phyloP scores from a whole-genome alignment of 495 filamentous ascomycete species.

The Penicillium verhagenii region DNA sequence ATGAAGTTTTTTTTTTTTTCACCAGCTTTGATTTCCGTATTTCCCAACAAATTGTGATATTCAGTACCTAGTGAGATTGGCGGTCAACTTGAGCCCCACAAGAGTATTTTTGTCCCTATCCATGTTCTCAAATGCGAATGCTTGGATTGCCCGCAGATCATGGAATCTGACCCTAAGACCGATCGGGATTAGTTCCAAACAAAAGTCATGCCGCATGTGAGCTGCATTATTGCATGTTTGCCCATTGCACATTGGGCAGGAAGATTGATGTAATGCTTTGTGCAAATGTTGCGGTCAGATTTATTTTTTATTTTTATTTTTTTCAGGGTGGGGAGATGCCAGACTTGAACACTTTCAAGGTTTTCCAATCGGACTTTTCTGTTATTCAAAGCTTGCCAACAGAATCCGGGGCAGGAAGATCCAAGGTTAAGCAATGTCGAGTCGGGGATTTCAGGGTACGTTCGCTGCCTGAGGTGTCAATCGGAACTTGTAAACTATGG shows the following conservation, averaged over 20 bases:
- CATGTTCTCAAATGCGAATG: background rate
- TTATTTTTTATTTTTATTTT: too few relatives aligned
- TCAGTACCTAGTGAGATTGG: too few relatives aligned
- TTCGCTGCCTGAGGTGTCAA: background rate
- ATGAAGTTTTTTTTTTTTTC: too few relatives aligned
- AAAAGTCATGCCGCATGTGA: background rate
- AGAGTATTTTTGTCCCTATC: background rate
- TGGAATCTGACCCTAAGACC: background rate
- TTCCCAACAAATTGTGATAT: background rate
- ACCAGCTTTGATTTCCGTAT: too few relatives aligned
- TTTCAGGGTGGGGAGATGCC: too few relatives aligned
- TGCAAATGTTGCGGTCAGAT: background rate
- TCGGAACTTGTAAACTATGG: background rate
- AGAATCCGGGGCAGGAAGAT: background rate
- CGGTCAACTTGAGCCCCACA: too few relatives aligned
- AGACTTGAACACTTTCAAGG: too few relatives aligned
- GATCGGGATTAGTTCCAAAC: background rate
- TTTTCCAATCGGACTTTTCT: too few relatives aligned
- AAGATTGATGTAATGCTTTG: background rate
- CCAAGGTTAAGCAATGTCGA: background rate
- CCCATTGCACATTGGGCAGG: background rate
- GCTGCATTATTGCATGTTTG: background rate
- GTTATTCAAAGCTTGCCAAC: too few relatives aligned
- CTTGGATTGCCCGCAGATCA: background rate
- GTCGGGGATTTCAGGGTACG: background rate